Evolutionary conservation across 768 basidiomycete genomes (phyloP).

Genomic region (Leccinum disarticulatum): DNA sequence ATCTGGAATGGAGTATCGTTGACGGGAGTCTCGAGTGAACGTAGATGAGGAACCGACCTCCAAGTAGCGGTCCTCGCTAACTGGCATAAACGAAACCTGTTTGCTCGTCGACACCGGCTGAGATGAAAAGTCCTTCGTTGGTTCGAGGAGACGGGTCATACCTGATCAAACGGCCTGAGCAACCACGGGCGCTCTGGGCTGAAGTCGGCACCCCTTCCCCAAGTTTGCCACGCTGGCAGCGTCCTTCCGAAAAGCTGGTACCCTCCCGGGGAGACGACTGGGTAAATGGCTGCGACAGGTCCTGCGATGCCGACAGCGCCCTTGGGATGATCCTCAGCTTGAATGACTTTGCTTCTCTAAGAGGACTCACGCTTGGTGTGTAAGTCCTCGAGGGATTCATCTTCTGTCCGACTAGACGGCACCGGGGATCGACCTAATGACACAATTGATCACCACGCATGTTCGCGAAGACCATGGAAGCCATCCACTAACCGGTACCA

Average conservation of each 20-base stretch:
- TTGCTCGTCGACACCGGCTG: background rate
- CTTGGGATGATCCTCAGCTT: conserved; percentile 27
- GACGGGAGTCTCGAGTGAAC: background rate
- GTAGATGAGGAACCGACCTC: conserved; percentile 34
- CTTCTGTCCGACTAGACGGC: conserved; percentile 63
- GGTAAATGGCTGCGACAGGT: conserved; percentile 63
- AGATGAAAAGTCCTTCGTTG: background rate
- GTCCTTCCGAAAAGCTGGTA: conserved; percentile 66
- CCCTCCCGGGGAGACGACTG: conserved; percentile 62
- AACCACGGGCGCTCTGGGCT: conserved; percentile 54
- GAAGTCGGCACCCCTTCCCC: conserved; percentile 53
- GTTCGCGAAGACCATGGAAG: background rate
- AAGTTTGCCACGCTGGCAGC: conserved; percentile 63
- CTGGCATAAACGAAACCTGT: conserved; percentile 51
- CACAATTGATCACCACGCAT: background rate
- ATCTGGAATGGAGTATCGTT: conserved; percentile 32
- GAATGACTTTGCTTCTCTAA: background rate
- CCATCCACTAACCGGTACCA: conserved; percentile 48
- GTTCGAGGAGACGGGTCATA: conserved; percentile 10
- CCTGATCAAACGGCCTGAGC: conserved; percentile 62
- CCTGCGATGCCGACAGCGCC: conserved; percentile 74
- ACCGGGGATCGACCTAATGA: conserved; percentile 53
- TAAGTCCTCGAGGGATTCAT: conserved; percentile 73
- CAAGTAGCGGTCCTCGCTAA: conserved; percentile 48
- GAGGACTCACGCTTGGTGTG: conserved; percentile 52